Evolutionary conservation across 148 eudicot species (phyloP).

Genomic region (Pouteria glomerata): DNA sequence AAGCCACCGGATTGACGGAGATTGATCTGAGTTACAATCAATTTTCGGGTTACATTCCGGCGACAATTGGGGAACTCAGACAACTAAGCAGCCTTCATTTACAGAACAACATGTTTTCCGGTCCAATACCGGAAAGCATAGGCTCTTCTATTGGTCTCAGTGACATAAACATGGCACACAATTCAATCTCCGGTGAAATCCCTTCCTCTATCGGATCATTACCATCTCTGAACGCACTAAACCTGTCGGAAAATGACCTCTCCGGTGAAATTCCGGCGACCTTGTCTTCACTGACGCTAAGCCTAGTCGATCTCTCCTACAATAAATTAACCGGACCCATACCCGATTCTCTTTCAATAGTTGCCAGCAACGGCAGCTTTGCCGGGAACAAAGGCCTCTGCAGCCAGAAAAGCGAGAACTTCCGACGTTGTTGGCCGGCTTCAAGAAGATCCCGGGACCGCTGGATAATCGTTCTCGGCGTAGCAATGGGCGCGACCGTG

Average conservation of each 20-base stretch:
- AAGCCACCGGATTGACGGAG: conserved; percentile 26
- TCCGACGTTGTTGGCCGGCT: conserved; percentile 40
- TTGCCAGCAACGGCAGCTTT: conserved; percentile 54
- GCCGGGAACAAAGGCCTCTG: conserved; percentile 60
- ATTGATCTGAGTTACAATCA: conserved; percentile 49
- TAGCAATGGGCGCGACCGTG: conserved; percentile 31
- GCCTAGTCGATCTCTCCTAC: conserved; percentile 63
- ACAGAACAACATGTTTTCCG: conserved; percentile 50
- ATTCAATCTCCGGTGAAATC: conserved; percentile 54
- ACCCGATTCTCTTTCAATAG: conserved; percentile 47
- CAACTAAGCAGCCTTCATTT: conserved; percentile 45
- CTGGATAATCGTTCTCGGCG: conserved; percentile 32
- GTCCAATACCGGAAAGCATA: conserved; percentile 51
- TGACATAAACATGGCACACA: conserved; percentile 50
- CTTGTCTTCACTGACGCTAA: conserved; percentile 47
- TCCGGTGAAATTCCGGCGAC: conserved; percentile 58
- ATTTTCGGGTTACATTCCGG: conserved; percentile 48
- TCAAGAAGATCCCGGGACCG: conserved; percentile 21
- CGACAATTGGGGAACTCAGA: conserved; percentile 43
- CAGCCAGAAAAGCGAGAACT: conserved; percentile 39
- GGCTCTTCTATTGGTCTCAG: conserved; percentile 48
- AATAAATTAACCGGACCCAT: conserved; percentile 56
- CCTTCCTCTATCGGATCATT: conserved; percentile 53
- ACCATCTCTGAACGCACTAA: conserved; percentile 48
- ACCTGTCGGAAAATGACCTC: conserved; percentile 54